Percentiles rank a stretch among this genome's conserved stretches.
These are phyloP conservation scores for Gossypioides kirkii DNA, from an alignment of 345 rosid species.

Conservation along the genomic window DNA sequence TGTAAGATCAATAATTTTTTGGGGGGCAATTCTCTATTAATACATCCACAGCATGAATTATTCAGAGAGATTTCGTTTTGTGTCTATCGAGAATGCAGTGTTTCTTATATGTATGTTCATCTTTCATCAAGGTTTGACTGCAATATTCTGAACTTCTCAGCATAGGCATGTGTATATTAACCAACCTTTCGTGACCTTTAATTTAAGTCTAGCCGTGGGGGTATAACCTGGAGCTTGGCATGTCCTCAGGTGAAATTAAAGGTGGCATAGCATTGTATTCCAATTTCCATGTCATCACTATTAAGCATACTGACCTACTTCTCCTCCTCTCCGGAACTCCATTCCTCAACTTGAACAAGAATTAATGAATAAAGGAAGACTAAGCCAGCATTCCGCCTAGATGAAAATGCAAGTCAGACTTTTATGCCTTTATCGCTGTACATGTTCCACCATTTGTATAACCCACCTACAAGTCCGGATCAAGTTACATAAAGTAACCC, in stretches of 20 bases:
- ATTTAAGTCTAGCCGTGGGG: background rate
- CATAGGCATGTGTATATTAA: background rate
- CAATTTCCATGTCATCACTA: conserved; percentile 18
- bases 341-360: conserved; percentile 25
- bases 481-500: no score
- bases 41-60: background rate
- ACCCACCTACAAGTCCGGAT: background rate
- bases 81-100: background rate
- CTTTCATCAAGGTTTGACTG: background rate
- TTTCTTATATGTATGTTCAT: background rate
- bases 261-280: conserved; percentile 29
- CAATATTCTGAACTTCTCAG: background rate
- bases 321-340: conserved; percentile 13
- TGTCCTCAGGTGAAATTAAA: conserved; percentile 29
- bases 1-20: background rate
- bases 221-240: background rate
- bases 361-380: background rate
- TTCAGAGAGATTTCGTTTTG: background rate
- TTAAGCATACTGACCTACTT: conserved; percentile 21
- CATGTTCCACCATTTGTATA: background rate
- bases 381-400: background rate
- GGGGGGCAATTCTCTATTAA: no score
- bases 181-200: background rate
- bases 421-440: background rate
- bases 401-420: background rate